Percentiles rank a stretch among this genome's conserved stretches.
Evolutionary conservation across 768 basidiomycete genomes (phyloP).

Genomic region (Mycena galericulata): DNA sequence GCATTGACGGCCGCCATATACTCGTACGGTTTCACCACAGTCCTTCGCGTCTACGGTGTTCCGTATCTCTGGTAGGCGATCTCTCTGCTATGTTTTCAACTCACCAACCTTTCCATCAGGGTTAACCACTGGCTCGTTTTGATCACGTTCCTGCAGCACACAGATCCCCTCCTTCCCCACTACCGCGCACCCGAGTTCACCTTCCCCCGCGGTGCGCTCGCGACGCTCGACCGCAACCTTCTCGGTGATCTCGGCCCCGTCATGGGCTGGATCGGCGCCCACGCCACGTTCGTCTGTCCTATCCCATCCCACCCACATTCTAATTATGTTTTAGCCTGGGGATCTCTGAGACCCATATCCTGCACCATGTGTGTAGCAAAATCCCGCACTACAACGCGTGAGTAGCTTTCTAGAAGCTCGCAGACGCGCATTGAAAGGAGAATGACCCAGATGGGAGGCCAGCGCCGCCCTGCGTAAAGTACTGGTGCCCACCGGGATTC

Average conservation of each 20-base stretch:
- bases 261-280: slow-evolving; percentile 88
- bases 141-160: slow-evolving; percentile 99
- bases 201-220: slow-evolving; percentile 92
- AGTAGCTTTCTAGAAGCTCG: slow-evolving; percentile 36
- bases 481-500: slow-evolving; percentile 70
- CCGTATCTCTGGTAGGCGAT: slow-evolving; percentile 86
- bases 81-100: neutral
- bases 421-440: slow-evolving; percentile 4
- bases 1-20: slow-evolving; percentile 67
- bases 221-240: slow-evolving; percentile 89
- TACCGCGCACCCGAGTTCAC: slow-evolving; percentile 92
- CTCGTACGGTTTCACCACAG: slow-evolving; percentile 73
- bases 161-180: slow-evolving; percentile 94
- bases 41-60: slow-evolving; percentile 84
- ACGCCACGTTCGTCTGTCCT: slow-evolving; percentile 69
- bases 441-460: slow-evolving; percentile 82
- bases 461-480: slow-evolving; percentile 85
- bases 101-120: slow-evolving; percentile 49
- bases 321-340: slow-evolving; percentile 52
- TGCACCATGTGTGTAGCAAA: slow-evolving; percentile 93
- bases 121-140: slow-evolving; percentile 95
- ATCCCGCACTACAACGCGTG: slow-evolving; percentile 95
- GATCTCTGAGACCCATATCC: slow-evolving; percentile 93
- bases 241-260: slow-evolving; percentile 82
- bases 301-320: neutral